A percentile compares a stretch with the other conserved stretches of the same genome.
These are phyloP conservation scores for Comarum palustre DNA, from an alignment of 306 rosid genomes.

Conservation along the genomic window DNA sequence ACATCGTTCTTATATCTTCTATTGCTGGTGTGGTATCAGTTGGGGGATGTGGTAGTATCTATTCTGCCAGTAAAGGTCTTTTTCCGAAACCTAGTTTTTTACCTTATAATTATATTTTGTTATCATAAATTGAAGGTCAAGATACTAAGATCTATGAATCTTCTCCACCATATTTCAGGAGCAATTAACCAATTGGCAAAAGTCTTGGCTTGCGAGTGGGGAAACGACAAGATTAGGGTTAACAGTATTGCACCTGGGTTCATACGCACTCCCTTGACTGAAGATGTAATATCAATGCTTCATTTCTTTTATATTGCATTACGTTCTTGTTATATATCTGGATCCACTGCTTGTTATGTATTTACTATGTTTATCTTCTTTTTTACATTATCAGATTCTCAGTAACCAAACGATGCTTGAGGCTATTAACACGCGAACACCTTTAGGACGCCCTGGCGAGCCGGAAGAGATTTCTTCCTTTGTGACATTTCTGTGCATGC, in stretches of 20 bases:
- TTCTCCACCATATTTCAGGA: background rate
- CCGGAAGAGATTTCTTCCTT: constrained; percentile 24
- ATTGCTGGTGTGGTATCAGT: constrained; percentile 11
- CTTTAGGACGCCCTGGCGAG: constrained; percentile 25
- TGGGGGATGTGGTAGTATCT: constrained; percentile 9
- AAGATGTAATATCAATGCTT: constrained; percentile 2
- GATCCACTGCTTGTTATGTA: background rate
- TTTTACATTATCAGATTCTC: constrained; percentile 15
- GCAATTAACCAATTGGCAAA: constrained; percentile 54
- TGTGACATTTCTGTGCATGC: constrained; percentile 31
- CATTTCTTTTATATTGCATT: background rate
- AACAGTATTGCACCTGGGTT: constrained; percentile 55
- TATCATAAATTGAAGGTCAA: background rate
- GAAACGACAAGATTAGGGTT: constrained; percentile 50
- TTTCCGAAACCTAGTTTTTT: background rate
- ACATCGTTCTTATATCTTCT: constrained; percentile 29
- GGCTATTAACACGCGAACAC: constrained; percentile 18
- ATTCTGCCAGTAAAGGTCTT: constrained; percentile 37
- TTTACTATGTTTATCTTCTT: background rate
- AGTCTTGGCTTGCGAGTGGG: constrained; percentile 62
- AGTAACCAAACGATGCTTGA: background rate
- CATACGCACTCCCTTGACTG: constrained; percentile 34
- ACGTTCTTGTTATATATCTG: background rate
- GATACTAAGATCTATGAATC: background rate
- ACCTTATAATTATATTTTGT: background rate